phyloP scores from a whole-genome alignment of 805 yeast genomes.

The Zygoascus bituminiphila region DNA sequence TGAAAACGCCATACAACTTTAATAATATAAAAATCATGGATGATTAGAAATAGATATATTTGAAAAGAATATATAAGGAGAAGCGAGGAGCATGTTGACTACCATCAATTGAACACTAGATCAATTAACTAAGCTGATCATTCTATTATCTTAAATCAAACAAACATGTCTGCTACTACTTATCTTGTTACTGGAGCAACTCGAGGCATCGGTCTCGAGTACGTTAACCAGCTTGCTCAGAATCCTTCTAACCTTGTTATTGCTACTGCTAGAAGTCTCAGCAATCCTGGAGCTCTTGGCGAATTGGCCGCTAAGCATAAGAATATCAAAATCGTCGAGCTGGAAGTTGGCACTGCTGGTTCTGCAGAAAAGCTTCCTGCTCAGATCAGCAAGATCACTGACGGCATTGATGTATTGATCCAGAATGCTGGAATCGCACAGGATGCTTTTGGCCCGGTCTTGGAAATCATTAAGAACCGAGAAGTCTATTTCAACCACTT shows the following conservation, averaged over 20 bases:
- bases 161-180: not conserved
- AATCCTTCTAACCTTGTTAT: slow-evolving; percentile 19
- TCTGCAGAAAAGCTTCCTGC: slow-evolving; percentile 16
- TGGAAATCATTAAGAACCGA: not conserved
- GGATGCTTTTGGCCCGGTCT: not conserved
- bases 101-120: too few relatives aligned
- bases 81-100: too few relatives aligned
- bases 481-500: slow-evolving; percentile 14
- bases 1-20: too few relatives aligned
- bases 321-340: slow-evolving; percentile 22
- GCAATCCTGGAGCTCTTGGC: slow-evolving; percentile 10
- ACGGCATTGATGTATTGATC: slow-evolving; percentile 25
- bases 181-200: slow-evolving; percentile 31
- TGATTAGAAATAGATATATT: too few relatives aligned
- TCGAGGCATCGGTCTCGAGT: slow-evolving; percentile 31
- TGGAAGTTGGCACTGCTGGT: slow-evolving; percentile 19
- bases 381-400: slow-evolving; percentile 12
- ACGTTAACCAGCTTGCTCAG: slow-evolving; percentile 24
- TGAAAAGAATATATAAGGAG: too few relatives aligned
- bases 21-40: too few relatives aligned
- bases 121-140: too few relatives aligned
- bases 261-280: slow-evolving; percentile 18
- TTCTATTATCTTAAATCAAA: too few relatives aligned
- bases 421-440: slow-evolving; percentile 23
- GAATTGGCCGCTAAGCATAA: slow-evolving; percentile 7